Conservation (phyloP, 805 yeast species). For the Tanozyma kutaoensis region DNA sequence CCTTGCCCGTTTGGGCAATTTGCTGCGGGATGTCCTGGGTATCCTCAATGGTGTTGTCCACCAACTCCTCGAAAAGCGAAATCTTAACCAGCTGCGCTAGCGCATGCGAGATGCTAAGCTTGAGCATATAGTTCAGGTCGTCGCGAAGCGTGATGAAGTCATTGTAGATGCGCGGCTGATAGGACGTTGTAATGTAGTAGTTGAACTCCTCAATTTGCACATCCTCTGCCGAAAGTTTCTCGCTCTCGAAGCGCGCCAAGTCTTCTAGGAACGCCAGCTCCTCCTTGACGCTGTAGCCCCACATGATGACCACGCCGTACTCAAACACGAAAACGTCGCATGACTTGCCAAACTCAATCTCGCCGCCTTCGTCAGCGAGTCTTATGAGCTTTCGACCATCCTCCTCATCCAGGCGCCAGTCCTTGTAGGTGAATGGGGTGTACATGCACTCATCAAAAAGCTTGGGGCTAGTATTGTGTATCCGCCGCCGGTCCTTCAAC, state of each 20-base stretch:
- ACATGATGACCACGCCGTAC: constrained; percentile 92
- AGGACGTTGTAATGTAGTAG: constrained; percentile 84
- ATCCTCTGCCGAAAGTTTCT: constrained; percentile 83
- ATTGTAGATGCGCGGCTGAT: constrained; percentile 91
- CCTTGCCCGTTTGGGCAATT: constrained; percentile 89
- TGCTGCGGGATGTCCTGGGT: constrained; percentile 96
- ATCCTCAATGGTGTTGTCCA: constrained; percentile 92
- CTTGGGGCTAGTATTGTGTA: constrained; percentile 71
- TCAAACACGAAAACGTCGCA: constrained; percentile 84
- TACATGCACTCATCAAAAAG: constrained; percentile 90
- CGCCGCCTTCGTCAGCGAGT: constrained; percentile 91
- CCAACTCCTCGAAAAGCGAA: constrained; percentile 88
- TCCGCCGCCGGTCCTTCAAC: constrained; percentile 64
- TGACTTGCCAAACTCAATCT: constrained; percentile 71
- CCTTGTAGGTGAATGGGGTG: constrained; percentile 77
- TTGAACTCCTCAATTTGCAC: constrained; percentile 91
- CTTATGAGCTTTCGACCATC: constrained; percentile 35
- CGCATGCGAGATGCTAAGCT: constrained; percentile 89
- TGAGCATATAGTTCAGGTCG: constrained; percentile 81
- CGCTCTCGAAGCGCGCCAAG: constrained; percentile 82
- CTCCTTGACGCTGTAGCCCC: constrained; percentile 87
- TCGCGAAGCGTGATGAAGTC: constrained; percentile 91
- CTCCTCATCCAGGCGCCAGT: constrained; percentile 51
- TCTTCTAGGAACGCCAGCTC: constrained; percentile 74
- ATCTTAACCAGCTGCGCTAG: constrained; percentile 92